Conservation (phyloP, 352 stramenopile genomes). For the Peronosclerospora sorghi region DNA sequence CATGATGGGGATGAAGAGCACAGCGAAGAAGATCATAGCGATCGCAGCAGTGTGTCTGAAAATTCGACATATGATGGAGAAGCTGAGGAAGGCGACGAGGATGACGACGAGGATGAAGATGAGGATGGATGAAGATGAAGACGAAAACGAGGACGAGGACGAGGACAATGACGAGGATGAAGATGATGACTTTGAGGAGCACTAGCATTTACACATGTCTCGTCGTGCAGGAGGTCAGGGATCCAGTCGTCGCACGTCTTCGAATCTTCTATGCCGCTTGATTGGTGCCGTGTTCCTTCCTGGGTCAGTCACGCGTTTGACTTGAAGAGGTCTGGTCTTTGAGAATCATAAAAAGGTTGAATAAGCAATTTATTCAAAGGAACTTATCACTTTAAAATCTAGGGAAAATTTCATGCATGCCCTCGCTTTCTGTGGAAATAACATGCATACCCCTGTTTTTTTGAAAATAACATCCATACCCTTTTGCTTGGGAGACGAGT, state of each 20-base stretch:
- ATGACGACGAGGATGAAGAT: slow-evolving; percentile 56
- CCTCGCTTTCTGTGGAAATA: no score
- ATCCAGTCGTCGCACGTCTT: slow-evolving; percentile 22
- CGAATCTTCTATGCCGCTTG: slow-evolving; percentile 55
- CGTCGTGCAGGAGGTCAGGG: slow-evolving; percentile 23
- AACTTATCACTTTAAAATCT: no score
- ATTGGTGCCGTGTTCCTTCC: slow-evolving; percentile 76
- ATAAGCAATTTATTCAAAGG: no score
- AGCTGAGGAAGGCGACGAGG: slow-evolving; percentile 36
- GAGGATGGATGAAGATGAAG: slow-evolving; percentile 61
- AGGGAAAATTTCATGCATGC: no score
- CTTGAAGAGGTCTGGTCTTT: slow-evolving; percentile 67
- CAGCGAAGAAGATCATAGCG: slow-evolving; percentile 51
- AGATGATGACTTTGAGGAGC: slow-evolving; percentile 52
- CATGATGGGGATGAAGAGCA: slow-evolving; percentile 30
- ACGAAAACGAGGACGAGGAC: slow-evolving; percentile 52
- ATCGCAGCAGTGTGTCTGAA: slow-evolving; percentile 47
- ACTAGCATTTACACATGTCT: slow-evolving; percentile 39
- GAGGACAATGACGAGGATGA: slow-evolving; percentile 47
- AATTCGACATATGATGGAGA: slow-evolving; percentile 39
- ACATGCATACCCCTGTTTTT: no score
- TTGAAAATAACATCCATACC: no score
- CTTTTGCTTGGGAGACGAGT: no score
- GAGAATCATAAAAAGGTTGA: slow-evolving; percentile 51
- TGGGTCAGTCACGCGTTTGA: slow-evolving; percentile 55